Evolutionary conservation across 768 basidiomycete genomes (phyloP), one percentile per base, ranked within the genome.

Genomic region (Rhodosporidiobolus odoratus): DNA sequence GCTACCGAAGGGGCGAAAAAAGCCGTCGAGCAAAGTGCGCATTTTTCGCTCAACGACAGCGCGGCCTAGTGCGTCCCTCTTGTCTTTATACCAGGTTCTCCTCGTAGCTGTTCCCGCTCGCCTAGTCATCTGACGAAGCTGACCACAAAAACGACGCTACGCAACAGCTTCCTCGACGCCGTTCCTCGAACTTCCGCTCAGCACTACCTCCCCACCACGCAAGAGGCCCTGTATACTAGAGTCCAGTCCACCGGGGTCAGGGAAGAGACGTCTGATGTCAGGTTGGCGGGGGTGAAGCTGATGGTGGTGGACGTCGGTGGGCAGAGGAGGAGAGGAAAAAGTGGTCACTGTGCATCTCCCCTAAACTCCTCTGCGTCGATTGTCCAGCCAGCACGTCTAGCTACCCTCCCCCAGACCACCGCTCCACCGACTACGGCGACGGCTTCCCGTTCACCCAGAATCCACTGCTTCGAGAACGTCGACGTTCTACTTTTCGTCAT

Each of bases 231-330:
- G 21, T 85, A 94, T 52, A 88, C 88, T 62, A 86, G 95, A 76
- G 93, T 97, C 38, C 96, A 94, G 83, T 95, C 92, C 0, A 97
- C 95, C 0, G 95, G 95, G 69, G 96, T 98, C 78, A 93, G 92
- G 0, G 95, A 97, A 81, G 95, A 93, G 27, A 90, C 87, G 58
- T 97, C 98, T 84, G 27, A 41, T 35, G 15, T 67, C 30, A 25
- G 30, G 41, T n/a, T 8, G 41, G 6, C 32, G 16, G 80, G 68
- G 43, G 16, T n/a, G 4, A 53, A 52, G 37, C 8, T 66, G 6
- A 16, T 37, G 72, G 87, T 88, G 85, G 86, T 88, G 70, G 90
- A 93, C 79, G 90, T 92, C 53, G 91, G 91, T 66, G 91, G 91
- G 2, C 92, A 92, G 80, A 82, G 91, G 69, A 87, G 86, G 91